Evolutionary conservation across 2,329 filamentous ascomycete species (phyloP), one percentile per base, ranked within the genome.

Genomic region (Ophidiomyces ophidiicola): DNA sequence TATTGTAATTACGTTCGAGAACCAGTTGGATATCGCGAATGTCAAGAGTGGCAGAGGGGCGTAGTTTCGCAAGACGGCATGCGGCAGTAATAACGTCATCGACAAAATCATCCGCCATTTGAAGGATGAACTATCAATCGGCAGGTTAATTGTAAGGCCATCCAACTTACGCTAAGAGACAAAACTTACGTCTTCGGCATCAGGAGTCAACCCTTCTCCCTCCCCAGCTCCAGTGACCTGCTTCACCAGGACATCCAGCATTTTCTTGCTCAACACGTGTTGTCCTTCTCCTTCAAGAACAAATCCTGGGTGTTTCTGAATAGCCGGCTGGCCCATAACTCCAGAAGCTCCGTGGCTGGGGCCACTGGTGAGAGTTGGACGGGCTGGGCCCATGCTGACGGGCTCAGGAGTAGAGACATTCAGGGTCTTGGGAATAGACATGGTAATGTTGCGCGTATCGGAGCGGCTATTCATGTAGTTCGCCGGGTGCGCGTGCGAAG

Each of bases 211-310:
- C 25, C 79, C 74, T 55, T 88, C 84, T 44, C 77, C 78, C 47
- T 83, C 80, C 33, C 76, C 73, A 18, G 76, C 78, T 39, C 87
- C 87, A 24, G 85, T 93, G 43, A 96, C 86, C 61, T 96, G 88
- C 36, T 87, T 77, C 6, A 96, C 87, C 25, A 98, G 71, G 57
- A 94, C 88, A 54, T 98, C 87, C 28, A 98, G 71, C 65, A 94
- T 96, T 66, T 93, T 92, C 74, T 94, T 94, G 65, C 82, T 92
- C n/a, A 98, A 69, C 1, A 98, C 82, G 30, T 87, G 80, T 53
- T 94, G 86, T 18, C 85, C 86, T 55, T 94, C 87, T 20, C 84
- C 83, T 57, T 96, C 88, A 43, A 94, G 78, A 41, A 84, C 82
- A 59, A 84, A 93, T 0, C 78, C 76, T 0, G 86, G 84, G 31